Evolutionary conservation across 2,329 filamentous ascomycete species (phyloP).

Genomic region (Chrysoporthe cubensis): DNA sequence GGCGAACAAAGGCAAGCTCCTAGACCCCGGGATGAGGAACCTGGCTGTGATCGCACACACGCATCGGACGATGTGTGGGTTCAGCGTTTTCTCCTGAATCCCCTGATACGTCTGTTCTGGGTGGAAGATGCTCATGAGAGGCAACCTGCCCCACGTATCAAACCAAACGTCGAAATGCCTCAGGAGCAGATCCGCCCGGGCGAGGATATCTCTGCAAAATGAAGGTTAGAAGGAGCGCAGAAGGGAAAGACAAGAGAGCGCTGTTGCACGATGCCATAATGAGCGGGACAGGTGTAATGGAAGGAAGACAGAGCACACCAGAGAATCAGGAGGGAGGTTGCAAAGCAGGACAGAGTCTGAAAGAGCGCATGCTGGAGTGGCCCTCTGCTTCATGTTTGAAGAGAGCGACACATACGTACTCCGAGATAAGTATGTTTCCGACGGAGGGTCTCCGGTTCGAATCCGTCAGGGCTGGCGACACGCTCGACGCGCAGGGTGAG

Average conservation of each 20-base stretch:
- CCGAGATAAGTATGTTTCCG: conserved; percentile 5
- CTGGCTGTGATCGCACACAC: conserved; percentile 44
- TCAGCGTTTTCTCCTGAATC: conserved; percentile 42
- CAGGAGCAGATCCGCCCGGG: conserved; percentile 41
- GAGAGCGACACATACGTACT: conserved; percentile 18
- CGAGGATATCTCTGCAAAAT: conserved; percentile 36
- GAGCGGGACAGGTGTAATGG: neutral
- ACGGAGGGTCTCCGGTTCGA: conserved; percentile 10
- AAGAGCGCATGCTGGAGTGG: neutral
- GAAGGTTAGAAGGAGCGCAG: conserved; percentile 2
- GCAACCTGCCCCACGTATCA: conserved; percentile 43
- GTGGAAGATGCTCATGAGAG: conserved; percentile 45
- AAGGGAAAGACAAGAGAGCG: neutral
- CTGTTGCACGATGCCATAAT: neutral
- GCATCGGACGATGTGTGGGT: conserved; percentile 42
- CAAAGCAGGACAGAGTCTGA: neutral
- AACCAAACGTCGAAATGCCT: conserved; percentile 46
- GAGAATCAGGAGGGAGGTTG: neutral
- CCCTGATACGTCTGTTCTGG: conserved; percentile 40
- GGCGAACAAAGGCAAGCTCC: conserved; percentile 40
- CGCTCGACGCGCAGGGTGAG: conserved; percentile 10
- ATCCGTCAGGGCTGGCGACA: conserved; percentile 18
- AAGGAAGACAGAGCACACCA: too few relatives aligned
- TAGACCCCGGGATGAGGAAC: conserved; percentile 40
- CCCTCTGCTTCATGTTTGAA: neutral